Evolutionary conservation across 352 stramenopile species (phyloP).

Genomic region (Phytophthora hibernalis): DNA sequence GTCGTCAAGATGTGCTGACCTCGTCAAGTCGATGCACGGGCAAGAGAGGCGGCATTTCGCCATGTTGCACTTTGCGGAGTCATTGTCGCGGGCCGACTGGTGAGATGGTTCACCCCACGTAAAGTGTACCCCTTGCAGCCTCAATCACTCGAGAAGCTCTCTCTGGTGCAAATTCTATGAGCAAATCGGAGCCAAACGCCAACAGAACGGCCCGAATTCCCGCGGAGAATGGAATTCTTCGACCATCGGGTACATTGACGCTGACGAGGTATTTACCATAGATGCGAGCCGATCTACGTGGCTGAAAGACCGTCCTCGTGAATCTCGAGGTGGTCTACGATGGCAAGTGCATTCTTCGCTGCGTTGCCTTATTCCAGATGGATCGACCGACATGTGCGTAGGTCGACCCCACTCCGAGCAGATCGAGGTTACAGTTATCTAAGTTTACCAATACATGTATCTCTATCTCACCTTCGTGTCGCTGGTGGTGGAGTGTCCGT

Average conservation of each 20-base stretch:
- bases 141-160: too few species aligned
- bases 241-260: too few species aligned
- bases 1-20: conserved; percentile 1
- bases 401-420: conserved; percentile 2
- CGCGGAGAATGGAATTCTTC: not conserved
- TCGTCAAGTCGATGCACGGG: too few species aligned
- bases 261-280: too few species aligned
- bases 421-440: not conserved
- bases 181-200: not conserved
- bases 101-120: too few species aligned
- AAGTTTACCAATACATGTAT: not conserved
- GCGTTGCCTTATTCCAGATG: conserved; percentile 5
- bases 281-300: not conserved
- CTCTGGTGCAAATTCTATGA: not conserved
- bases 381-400: conserved; percentile 6
- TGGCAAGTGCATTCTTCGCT: conserved; percentile 4
- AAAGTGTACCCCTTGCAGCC: too few species aligned
- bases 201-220: too few species aligned
- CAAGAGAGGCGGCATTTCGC: not conserved
- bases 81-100: too few species aligned
- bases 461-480: not conserved
- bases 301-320: not conserved
- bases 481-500: not conserved
- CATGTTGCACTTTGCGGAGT: not conserved
- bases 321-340: not conserved